Base-by-base conservation (phyloP, 768 basidiomycete genomes). In the Suillus sp. region DNA sequence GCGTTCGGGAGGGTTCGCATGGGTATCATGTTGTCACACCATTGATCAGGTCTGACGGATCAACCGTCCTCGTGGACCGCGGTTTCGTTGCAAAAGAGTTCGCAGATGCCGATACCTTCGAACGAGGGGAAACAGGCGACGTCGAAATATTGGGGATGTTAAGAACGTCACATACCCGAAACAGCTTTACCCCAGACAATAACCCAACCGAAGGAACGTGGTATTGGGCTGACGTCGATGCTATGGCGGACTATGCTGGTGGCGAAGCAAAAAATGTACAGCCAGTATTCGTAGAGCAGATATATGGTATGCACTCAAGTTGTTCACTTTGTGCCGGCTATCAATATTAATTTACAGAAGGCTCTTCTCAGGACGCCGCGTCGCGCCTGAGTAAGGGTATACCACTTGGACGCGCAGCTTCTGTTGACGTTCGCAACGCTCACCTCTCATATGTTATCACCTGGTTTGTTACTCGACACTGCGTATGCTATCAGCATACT, bases 361-460 rank as follows among this genome's bases (percentile, higher is more conserved):
- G 95, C 25, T 89, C 93, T 69, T 86, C 87, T 4, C 93, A 91
- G 16, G 88, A 95, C 61, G 90, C 86, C 25, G 74, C 83, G 34
- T 74, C 80, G 32, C 79, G 80, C 62, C 70, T 93, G 20, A 74
- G 78, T 6, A 88, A 86, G 64, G 97, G 95, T 16, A 81, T 90
- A 53, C 97, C 97, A 3, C 78, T 99, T 53, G 97, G 96, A 47
- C 86, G 94, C 57, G 75, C 89, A 27, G 85, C 94, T 4, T 85
- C 86, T 2, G 87, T 98, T 30, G 94, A 98, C 69, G 78, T 99
- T 51, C 84, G 97, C 55, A 99, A 99, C 75, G 86, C 93, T 42
- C 97, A 99, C 78, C 82, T 93, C 8, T 95, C 94, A 13, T 99
- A 99, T 77, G 93, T 97, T 4, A 84, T 91, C 16, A 99, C 96